phyloP scores from a whole-genome alignment of 129 eudicot genomes.

The Sambucus nigra region DNA sequence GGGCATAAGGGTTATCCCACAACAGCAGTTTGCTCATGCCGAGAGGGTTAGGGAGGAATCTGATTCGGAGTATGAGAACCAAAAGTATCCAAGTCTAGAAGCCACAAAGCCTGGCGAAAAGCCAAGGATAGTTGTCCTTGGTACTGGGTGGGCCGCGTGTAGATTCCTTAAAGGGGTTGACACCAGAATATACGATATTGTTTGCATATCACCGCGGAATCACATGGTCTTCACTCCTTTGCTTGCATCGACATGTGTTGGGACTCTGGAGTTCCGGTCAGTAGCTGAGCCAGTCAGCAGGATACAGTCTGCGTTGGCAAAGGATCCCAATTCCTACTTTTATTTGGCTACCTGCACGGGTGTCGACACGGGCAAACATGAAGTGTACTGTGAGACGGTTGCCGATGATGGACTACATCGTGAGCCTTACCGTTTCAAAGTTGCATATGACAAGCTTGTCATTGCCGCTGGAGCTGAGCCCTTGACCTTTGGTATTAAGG shows the following conservation, averaged over 20 bases:
- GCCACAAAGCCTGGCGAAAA: conserved; percentile 80
- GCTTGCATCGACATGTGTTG: too few relatives aligned
- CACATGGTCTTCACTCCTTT: too few relatives aligned
- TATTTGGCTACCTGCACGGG: too few relatives aligned
- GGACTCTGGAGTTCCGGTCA: too few relatives aligned
- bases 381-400: conserved; percentile 71
- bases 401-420: conserved; percentile 26
- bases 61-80: conserved; percentile 33
- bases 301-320: too few relatives aligned
- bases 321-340: too few relatives aligned
- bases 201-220: too few relatives aligned
- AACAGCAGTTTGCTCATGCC: conserved; percentile 39
- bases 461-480: conserved; percentile 92
- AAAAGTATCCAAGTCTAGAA: too few relatives aligned
- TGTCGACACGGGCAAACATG: too few relatives aligned
- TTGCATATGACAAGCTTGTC: conserved; percentile 91
- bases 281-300: too few relatives aligned
- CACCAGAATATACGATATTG: conserved; percentile 47
- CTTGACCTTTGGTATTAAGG: conserved; percentile 77
- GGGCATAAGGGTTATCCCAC: conserved; percentile 42
- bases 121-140: conserved; percentile 92
- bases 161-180: conserved; percentile 84
- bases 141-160: conserved; percentile 93
- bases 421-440: conserved; percentile 57
- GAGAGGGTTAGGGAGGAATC: conserved; percentile 38